Base-by-base conservation (phyloP, 129 eudicot species). In the Flaveria trinervia region DNA sequence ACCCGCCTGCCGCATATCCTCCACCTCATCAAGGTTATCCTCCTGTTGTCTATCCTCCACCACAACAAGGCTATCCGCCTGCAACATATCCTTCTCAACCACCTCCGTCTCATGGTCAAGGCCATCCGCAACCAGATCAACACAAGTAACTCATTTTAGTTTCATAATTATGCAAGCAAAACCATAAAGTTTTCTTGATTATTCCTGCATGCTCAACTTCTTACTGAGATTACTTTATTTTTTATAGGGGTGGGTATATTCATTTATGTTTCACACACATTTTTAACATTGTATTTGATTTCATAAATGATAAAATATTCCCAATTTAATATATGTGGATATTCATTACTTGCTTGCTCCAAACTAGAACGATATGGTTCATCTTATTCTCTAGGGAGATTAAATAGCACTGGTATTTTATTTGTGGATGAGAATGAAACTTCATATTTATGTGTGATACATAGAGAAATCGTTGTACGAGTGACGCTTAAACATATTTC, bases 11-110 rank as follows among this genome's bases (percentile, higher is more conserved):
- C 2, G 39, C 22, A 8, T 74, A 78, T 49, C 77, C 70, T 41
- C 76, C 82, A 17, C 45, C 74, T 13, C 71, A 56, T 4, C 76
- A 72, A 75, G 83, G 83, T 39, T 72, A 79, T 65, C 78, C 83
- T 8, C 73, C 57, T 14, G 22, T 71, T 2, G 67, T 15, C n/a
- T 73, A 78, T 28, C 82, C 75, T 36, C 75, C 82, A 6, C 55
- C 75, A n/a, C 73, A 70, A 5, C 77, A 72, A 76, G 73, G 73
- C 65, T 30, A 76, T 16, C 79, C 74, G 18, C 46, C 69, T 30
- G 69, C 46, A 7, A 33, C 86, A 39, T 72, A 79, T 51, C 56
- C 61, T 65, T 33, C 79, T 9, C 82, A 64, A 14, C 69, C 73
- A 9, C 67, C 66, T 64, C 68, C 60, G 23, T 55, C 79, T 52